Conservation (phyloP, 139 green algal species). For the Coelastrella sp. region DNA sequence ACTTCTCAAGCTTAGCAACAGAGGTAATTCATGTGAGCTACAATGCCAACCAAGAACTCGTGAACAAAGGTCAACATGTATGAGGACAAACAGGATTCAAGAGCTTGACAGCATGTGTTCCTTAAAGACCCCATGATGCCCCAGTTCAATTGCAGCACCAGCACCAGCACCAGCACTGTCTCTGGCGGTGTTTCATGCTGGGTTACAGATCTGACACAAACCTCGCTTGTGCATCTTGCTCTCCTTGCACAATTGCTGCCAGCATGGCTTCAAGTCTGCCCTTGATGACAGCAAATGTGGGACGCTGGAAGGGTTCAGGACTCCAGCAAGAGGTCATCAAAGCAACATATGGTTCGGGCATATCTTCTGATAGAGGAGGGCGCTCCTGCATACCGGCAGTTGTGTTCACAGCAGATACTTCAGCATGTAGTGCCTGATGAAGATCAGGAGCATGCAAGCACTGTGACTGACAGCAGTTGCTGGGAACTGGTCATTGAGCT, state of each 20-base stretch:
- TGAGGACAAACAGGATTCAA: too few species aligned
- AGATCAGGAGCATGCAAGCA: neutral
- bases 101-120: too few species aligned
- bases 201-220: constrained; percentile 14
- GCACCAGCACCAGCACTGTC: neutral
- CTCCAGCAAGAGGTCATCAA: constrained; percentile 72
- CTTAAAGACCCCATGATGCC: too few species aligned
- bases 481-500: too few species aligned
- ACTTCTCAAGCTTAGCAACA: too few species aligned
- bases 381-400: constrained; percentile 58
- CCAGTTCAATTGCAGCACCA: neutral
- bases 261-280: neutral
- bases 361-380: constrained; percentile 56
- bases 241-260: neutral
- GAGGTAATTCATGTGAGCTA: too few species aligned
- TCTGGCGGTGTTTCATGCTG: neutral
- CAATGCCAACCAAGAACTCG: too few species aligned
- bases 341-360: constrained; percentile 18
- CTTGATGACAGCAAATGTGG: constrained; percentile 56
- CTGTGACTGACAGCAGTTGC: neutral
- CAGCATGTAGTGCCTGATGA: neutral
- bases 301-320: constrained; percentile 52
- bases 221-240: neutral
- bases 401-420: neutral
- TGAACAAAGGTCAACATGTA: too few species aligned